These are phyloP conservation scores for Xylaria hypoxylon DNA, from an alignment of 2,329 filamentous ascomycete species.

Conservation along the genomic window DNA sequence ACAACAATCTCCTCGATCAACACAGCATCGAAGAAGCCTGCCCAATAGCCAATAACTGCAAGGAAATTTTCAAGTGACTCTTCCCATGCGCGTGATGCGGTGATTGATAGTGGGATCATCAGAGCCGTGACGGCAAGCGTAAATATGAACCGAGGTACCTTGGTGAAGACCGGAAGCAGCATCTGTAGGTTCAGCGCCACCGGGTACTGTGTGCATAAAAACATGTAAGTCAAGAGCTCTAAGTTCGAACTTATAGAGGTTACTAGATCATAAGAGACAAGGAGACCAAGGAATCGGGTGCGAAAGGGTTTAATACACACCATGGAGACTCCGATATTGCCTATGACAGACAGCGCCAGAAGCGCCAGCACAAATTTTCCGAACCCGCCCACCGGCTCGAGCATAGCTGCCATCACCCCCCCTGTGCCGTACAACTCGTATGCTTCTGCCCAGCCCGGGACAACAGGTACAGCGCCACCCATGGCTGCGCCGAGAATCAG, in stretches of 20 bases:
- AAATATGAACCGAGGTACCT: constrained; percentile 57
- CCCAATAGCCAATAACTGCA: constrained; percentile 60
- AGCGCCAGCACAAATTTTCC: constrained; percentile 55
- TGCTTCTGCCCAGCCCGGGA: constrained; percentile 41
- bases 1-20: constrained; percentile 60
- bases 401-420: constrained; percentile 44
- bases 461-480: constrained; percentile 42
- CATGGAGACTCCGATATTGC: constrained; percentile 53
- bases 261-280: no score
- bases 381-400: constrained; percentile 48
- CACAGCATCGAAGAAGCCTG: constrained; percentile 56
- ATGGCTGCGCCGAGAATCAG: constrained; percentile 55
- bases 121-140: constrained; percentile 55
- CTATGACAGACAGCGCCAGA: constrained; percentile 54
- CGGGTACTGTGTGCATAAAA: constrained; percentile 46
- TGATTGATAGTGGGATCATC: constrained; percentile 57
- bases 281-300: no score
- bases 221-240: no score
- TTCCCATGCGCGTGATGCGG: constrained; percentile 56
- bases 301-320: no score
- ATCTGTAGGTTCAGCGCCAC: constrained; percentile 57
- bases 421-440: constrained; percentile 43
- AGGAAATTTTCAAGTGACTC: constrained; percentile 59
- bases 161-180: constrained; percentile 54
- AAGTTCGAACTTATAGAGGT: no score